Percentiles rank a stretch among this genome's conserved stretches.
phyloP scores from a whole-genome alignment of 345 rosid species.

The Pistacia vera region DNA sequence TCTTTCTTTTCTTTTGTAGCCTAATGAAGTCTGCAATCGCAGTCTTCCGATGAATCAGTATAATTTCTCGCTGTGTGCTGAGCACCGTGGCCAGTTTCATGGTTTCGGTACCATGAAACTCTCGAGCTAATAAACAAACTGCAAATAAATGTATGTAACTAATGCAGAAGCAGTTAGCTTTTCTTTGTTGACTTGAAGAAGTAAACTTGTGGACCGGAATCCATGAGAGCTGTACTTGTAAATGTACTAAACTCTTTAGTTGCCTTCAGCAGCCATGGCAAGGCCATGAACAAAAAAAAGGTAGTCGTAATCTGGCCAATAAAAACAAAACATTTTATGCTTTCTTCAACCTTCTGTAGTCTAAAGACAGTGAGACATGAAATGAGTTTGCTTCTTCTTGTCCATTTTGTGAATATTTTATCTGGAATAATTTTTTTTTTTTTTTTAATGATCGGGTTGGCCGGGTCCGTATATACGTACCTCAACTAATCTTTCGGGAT shows the following conservation, averaged over 20 bases:
- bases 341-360: neutral
- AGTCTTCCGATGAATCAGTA: conserved; percentile 17
- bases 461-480: too few species aligned
- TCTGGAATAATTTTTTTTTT: too few species aligned
- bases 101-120: conserved; percentile 39
- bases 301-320: neutral
- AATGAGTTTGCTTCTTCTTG: neutral
- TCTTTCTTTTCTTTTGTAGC: conserved; percentile 20
- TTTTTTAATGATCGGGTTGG: too few species aligned
- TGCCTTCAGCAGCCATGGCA: neutral
- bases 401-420: neutral
- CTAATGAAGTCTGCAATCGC: neutral
- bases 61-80: neutral
- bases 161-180: neutral
- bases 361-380: neutral
- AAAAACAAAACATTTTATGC: neutral
- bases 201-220: neutral
- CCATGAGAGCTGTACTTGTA: neutral
- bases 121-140: neutral
- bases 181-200: neutral
- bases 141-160: neutral
- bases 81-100: conserved; percentile 19
- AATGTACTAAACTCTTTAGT: neutral
- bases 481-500: too few species aligned
- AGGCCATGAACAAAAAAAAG: neutral